Conservation (phyloP, 2,329 filamentous ascomycete species). For the Incumbomyces delicatus region DNA sequence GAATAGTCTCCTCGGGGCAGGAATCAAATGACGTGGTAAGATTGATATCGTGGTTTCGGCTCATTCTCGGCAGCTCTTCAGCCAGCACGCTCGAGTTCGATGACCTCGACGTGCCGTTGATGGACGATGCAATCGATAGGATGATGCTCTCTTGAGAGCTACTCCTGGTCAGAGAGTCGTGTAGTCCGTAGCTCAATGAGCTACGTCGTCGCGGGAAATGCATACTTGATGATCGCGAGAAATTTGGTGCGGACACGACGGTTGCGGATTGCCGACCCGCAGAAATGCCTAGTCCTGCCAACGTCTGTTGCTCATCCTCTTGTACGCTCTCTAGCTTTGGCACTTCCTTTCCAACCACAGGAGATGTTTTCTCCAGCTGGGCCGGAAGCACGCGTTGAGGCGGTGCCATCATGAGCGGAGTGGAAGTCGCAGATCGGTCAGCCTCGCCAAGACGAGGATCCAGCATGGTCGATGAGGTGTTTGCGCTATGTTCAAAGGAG, state of each 20-base stretch:
- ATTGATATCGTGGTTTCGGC: constrained; percentile 26
- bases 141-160: constrained; percentile 49
- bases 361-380: not conserved
- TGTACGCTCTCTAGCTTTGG: constrained; percentile 1
- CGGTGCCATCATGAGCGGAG: constrained; percentile 15
- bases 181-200: constrained; percentile 12
- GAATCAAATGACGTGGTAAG: not conserved
- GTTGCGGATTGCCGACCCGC: not conserved
- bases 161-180: constrained; percentile 45
- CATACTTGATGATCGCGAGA: constrained; percentile 3
- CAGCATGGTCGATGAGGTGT: not conserved
- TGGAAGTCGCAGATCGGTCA: constrained; percentile 14
- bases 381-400: not conserved
- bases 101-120: constrained; percentile 38
- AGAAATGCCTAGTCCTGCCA: constrained; percentile 1
- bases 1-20: constrained; percentile 20
- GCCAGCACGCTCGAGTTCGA: constrained; percentile 37
- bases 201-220: not conserved
- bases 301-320: not conserved
- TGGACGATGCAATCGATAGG: constrained; percentile 39
- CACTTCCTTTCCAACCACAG: not conserved
- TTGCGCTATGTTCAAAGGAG: not conserved
- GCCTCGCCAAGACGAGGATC: not conserved
- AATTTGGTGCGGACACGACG: not conserved
- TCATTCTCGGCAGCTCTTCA: constrained; percentile 25